Evolutionary conservation across 2,329 filamentous ascomycete genomes (phyloP).

Genomic region (Paramyrothecium sp.): DNA sequence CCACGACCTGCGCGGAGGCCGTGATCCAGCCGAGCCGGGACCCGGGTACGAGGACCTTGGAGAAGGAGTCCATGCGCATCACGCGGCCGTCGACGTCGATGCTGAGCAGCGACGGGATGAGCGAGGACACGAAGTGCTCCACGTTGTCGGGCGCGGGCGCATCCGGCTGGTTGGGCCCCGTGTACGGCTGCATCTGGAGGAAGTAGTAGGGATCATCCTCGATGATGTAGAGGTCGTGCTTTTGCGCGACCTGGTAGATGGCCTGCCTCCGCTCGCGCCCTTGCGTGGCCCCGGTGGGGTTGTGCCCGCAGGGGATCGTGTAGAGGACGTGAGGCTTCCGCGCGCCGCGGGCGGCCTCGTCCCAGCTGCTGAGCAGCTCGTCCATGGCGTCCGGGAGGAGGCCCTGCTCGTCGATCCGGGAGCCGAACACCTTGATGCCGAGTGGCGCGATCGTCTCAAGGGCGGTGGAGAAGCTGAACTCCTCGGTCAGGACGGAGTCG

Average conservation of each 20-base stretch:
- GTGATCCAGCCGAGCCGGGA: slow-evolving; percentile 87
- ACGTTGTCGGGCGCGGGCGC: slow-evolving; percentile 58
- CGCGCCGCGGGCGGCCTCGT: slow-evolving; percentile 38
- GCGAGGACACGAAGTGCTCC: slow-evolving; percentile 67
- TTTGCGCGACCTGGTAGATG: slow-evolving; percentile 75
- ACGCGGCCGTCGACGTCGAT: slow-evolving; percentile 87
- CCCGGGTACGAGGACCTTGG: slow-evolving; percentile 84
- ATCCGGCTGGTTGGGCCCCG: slow-evolving; percentile 47
- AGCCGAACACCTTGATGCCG: slow-evolving; percentile 50
- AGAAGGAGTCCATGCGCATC: slow-evolving; percentile 88
- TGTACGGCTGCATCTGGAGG: slow-evolving; percentile 81
- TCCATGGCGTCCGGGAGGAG: slow-evolving; percentile 52
- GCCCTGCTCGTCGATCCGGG: slow-evolving; percentile 52
- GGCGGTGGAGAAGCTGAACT: slow-evolving; percentile 83
- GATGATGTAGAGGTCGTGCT: slow-evolving; percentile 82
- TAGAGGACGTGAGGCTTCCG: slow-evolving; percentile 56
- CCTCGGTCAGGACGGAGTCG: slow-evolving; percentile 81
- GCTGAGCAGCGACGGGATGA: slow-evolving; percentile 68
- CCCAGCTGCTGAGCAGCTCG: slow-evolving; percentile 48
- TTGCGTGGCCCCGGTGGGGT: slow-evolving; percentile 87
- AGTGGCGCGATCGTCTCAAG: slow-evolving; percentile 57
- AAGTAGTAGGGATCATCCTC: slow-evolving; percentile 97
- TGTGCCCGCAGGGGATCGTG: slow-evolving; percentile 75
- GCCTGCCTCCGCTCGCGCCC: slow-evolving; percentile 63
- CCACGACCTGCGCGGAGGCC: slow-evolving; percentile 78